Evolutionary conservation across 129 eudicot genomes (phyloP), one percentile per base, ranked within the genome.

Genomic region (Deinandra increscens): DNA sequence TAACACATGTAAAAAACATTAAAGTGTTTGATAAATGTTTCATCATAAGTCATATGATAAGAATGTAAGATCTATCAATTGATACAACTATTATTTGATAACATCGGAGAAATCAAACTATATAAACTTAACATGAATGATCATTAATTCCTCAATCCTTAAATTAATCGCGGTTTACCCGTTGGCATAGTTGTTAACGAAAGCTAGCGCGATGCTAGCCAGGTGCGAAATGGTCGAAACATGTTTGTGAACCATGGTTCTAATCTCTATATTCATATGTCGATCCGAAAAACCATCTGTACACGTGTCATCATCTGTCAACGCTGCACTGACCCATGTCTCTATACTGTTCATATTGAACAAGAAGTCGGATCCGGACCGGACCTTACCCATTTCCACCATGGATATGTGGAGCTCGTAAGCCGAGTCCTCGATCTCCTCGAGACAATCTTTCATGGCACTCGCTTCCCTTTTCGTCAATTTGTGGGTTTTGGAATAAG

Each of bases 271-370:
- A 1, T 81, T 74, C 64, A 79, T 60, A 50, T 9, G 8, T 9
- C n/a, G 56, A 13, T 48, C 82, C 5, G 68, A 53, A 73, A 80
- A 80, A 1, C 82, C 85, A 63, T 84, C 88, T 11, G 42, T 56
- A 51, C 88, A 84, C 0, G 88, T 84, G 2, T 60, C 76, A 5
- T 77, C 85, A 67, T 84, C 79, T 0, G 88, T 84, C 18, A 84
- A 5, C 0, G 85, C 88, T 0, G 85, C 84, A 67, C 88, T 84
- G 0, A 81, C 84, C 88, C 88, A 84, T 5, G 88, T 84, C 65
- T 84, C 70, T 33, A 84, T 77, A 65, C 83, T 74, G 9, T 73
- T 80, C 78, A 72, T 64, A 5, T 51, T 18, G 15, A 54, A 68
- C 68, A 20, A 31, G 50, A 77, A 82, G 6, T 53, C 55, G 9